phyloP scores from a whole-genome alignment of 352 stramenopile genomes.

The Phytopythium delawarense region DNA sequence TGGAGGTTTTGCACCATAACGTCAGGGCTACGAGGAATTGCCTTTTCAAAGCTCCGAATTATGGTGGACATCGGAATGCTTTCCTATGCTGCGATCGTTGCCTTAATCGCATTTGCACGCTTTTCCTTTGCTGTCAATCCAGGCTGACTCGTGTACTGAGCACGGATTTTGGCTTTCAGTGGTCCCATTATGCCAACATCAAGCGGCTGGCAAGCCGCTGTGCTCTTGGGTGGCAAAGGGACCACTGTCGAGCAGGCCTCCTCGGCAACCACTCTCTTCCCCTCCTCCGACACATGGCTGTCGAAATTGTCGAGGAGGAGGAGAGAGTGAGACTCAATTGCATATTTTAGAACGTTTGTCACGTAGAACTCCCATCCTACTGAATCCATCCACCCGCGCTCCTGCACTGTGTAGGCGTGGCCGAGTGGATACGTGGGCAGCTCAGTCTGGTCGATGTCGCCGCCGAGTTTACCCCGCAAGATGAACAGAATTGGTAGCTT shows the following conservation, averaged over 20 bases:
- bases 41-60: not conserved
- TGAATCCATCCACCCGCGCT: not conserved
- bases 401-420: not conserved
- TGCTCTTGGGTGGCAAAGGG: not conserved
- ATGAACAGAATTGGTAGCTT: no score
- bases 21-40: not conserved
- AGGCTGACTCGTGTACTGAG: not conserved
- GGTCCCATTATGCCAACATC: not conserved
- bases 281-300: not conserved
- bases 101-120: not conserved
- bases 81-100: not conserved
- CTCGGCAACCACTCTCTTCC: not conserved
- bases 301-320: slow-evolving; percentile 5
- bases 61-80: not conserved
- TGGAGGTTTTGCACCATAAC: not conserved
- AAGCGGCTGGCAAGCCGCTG: not conserved
- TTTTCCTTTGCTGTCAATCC: not conserved
- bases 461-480: not conserved
- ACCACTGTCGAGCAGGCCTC: not conserved
- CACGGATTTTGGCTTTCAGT: not conserved
- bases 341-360: not conserved
- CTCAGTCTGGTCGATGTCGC: not conserved
- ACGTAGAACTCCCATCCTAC: not conserved
- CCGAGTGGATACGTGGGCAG: not conserved
- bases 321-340: not conserved